Base-by-base conservation (phyloP, 306 rosid species). In the Vigna hirtella region DNA sequence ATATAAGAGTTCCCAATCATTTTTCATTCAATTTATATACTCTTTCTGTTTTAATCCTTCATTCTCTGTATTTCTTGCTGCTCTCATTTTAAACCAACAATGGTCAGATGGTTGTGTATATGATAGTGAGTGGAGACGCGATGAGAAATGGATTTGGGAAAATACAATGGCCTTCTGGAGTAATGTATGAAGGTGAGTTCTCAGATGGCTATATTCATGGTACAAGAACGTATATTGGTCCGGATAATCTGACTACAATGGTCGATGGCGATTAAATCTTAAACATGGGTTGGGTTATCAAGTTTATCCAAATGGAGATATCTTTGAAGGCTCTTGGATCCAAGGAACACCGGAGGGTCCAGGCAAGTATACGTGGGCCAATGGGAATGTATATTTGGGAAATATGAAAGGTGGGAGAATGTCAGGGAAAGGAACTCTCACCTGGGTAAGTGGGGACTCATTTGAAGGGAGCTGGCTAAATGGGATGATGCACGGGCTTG, bases 341-440 rank as follows among this genome's bases (percentile, higher is more conserved):
- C 99, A 87, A 88, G 99, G 96, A 50, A 78, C 90, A 61, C 94
- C 96, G 0, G 99, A 95, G 82, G 99, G 99, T 26, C 98, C 98
- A 14, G 97, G 98, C 58, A 95, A 95, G 88, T 95, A 95, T 84
- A 84, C 90, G 4, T 95, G 99, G 99, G 89, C 73, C 17, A 90
- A 86, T 80, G 98, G 99, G 63, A 93, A 93, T 91, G 90, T 93
- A 65, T 95, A 91, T 85, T 47, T 91, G 50, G 99, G 99, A 77
- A 93, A 93, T 67, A 93, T 95, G 99, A 95, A 93, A 85, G 97
- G 90, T 67, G 98, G 98, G 79, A 86, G 57, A 71, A 95, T 95
- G 99, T 93, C 94, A 5, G 99, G 98, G 22, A 95, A 91, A 83
- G 99, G 99, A 87, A 95, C 98, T 76, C 91, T 95, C 43, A 91